Conservation (phyloP, 805 yeast species). For the Sugiyamaella marilandica region DNA sequence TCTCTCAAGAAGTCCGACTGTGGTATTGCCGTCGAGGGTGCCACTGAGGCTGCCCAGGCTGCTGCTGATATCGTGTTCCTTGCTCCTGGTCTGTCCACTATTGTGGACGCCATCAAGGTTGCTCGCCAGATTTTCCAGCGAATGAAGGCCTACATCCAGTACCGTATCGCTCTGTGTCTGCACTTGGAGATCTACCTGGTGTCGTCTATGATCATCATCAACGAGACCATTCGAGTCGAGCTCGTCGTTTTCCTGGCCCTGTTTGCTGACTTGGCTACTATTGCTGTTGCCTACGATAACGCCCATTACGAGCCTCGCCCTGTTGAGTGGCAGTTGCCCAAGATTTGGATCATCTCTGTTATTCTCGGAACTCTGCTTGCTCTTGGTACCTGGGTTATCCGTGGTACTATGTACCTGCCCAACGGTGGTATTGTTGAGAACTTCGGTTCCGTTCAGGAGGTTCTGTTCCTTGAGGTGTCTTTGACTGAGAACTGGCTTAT, state of each 20-base stretch:
- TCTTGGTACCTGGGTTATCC: constrained; percentile 89
- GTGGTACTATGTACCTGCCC: constrained; percentile 87
- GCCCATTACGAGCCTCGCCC: constrained; percentile 93
- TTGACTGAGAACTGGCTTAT: constrained; percentile 97
- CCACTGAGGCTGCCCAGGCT: constrained; percentile 94
- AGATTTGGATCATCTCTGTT: constrained; percentile 96
- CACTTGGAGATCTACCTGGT: constrained; percentile 94
- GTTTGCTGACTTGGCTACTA: constrained; percentile 95
- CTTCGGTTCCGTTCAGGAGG: constrained; percentile 94
- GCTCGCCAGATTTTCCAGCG: constrained; percentile 98
- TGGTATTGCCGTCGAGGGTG: constrained; percentile 98
- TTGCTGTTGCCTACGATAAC: constrained; percentile 95
- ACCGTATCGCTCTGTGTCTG: constrained; percentile 94
- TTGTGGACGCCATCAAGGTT: constrained; percentile 90
- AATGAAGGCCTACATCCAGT: constrained; percentile 96
- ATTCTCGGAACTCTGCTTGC: constrained; percentile 82
- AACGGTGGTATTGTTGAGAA: constrained; percentile 80
- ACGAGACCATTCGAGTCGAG: constrained; percentile 80
- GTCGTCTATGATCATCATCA: constrained; percentile 92
- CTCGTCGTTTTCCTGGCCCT: constrained; percentile 93
- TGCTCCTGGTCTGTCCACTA: constrained; percentile 93
- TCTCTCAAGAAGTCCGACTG: constrained; percentile 92
- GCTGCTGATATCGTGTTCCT: constrained; percentile 95
- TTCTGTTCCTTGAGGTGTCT: constrained; percentile 88
- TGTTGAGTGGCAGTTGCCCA: constrained; percentile 95